Evolutionary conservation across 108 stramenopile genomes (phyloP), one percentile per base, ranked within the genome.

Genomic region (Aurantiochytrium sp.): DNA sequence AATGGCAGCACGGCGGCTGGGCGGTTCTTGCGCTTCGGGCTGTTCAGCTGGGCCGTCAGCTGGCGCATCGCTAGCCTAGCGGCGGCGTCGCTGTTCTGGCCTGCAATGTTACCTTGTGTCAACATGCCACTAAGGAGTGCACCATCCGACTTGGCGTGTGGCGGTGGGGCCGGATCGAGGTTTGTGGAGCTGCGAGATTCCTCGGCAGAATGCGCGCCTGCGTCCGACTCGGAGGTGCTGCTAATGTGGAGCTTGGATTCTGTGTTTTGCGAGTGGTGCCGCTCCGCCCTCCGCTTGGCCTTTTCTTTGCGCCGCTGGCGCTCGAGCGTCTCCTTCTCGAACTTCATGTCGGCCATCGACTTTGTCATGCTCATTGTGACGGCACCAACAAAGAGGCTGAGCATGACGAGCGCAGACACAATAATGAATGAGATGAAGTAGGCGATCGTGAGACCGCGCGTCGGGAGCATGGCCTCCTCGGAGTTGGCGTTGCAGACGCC

Each of bases 321-420:
- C 55, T 73, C 52, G 19, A 52, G 54, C 27, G n/a, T n/a, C 52
- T 87, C 89, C 39, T 54, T 54, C 55, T 89, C 87, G 41, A 37
- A 68, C 59, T 88, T 88, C 86, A 87, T 89, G n/a, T 68, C 85
- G 37, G 68, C 86, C 89, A 89, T 89, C 0, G 34, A 37, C 87
- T 89, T 85, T 1, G 86, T 87, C 89, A 89, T 89, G 59, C 50
- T 36, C 89, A 89, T 87, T 15, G 89, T 89, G 27, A 89, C 87
- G 2, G 89, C 86, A 48, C 89, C 89, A 86, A 89, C 69, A 45
- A 89, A 89, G 69, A 89, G 89, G 41, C 69, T 85, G 3, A 89
- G 68, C 89, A 89, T 87, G n/a, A 87, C 87, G 3, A 89, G 39
- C 10, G 86, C 68, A 22, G 88, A 81, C 37, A 88, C 81, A 8